These are phyloP conservation scores for Parastagonospora nodorum DNA, from an alignment of 2,329 filamentous ascomycete genomes.

Conservation along the genomic window DNA sequence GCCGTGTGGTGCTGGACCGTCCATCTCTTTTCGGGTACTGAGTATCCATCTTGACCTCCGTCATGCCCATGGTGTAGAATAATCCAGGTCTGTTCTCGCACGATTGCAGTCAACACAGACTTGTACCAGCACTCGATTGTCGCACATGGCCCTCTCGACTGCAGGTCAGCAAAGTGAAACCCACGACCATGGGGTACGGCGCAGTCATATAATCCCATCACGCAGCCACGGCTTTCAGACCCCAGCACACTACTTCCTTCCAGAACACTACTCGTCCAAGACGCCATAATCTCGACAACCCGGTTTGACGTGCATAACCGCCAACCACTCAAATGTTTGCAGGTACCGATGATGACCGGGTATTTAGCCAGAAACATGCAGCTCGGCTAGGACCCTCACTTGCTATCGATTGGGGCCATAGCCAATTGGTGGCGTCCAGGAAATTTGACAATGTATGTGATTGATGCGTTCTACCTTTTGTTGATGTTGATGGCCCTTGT, in stretches of 20 bases:
- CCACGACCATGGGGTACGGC: neutral
- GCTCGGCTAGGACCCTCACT: neutral
- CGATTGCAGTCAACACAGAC: too few species aligned
- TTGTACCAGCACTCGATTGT: too few species aligned
- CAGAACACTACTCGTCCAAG: too few species aligned
- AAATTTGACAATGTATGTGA: too few species aligned
- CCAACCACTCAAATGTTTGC: neutral
- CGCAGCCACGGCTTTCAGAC: neutral
- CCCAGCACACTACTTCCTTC: too few species aligned
- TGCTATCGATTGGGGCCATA: neutral
- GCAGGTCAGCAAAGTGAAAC: neutral
- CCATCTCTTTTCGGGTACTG: constrained; percentile 15
- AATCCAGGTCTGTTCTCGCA: neutral
- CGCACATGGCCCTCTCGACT: neutral
- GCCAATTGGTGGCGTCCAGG: too few species aligned
- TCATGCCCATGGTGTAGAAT: too few species aligned
- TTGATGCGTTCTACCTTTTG: too few species aligned
- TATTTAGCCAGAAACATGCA: neutral
- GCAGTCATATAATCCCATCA: neutral
- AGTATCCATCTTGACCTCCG: constrained; percentile 12
- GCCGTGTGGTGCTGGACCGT: constrained; percentile 21
- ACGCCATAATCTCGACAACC: too few species aligned
- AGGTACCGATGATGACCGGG: constrained; percentile 2
- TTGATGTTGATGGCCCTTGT: too few species aligned
- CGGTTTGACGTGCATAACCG: too few species aligned